These are phyloP conservation scores for Diutina neorugosa DNA, from an alignment of 1,139 yeast species.

Conservation along the genomic window DNA sequence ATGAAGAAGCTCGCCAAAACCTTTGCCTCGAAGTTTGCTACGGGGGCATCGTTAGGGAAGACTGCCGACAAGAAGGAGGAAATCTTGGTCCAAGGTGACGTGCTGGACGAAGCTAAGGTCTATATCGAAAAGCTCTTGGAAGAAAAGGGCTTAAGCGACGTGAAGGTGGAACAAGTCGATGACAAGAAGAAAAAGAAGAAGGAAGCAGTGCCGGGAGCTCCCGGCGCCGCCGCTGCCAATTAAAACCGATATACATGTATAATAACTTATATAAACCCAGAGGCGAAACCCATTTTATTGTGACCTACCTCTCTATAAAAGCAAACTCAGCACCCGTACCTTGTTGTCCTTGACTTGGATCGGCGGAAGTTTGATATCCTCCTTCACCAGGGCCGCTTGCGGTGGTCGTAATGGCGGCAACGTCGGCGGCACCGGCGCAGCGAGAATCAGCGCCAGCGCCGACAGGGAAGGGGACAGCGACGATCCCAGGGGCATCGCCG, in stretches of 20 bases:
- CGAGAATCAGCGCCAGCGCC: background rate
- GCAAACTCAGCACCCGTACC: constrained; percentile 1
- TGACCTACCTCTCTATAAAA: background rate
- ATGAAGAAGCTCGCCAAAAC: constrained; percentile 85
- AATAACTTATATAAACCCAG: too few relatives aligned
- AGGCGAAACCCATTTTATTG: too few relatives aligned
- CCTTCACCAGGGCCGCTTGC: background rate
- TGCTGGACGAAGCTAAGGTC: constrained; percentile 79
- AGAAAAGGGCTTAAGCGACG: constrained; percentile 73
- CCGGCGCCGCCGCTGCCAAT: background rate
- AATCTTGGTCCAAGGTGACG: constrained; percentile 89
- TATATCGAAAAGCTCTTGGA: constrained; percentile 60
- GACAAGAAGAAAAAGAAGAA: constrained; percentile 68
- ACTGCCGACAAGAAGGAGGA: constrained; percentile 89
- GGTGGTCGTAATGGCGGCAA: background rate
- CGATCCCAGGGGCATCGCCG: background rate
- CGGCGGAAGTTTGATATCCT: background rate
- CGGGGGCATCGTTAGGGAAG: constrained; percentile 93
- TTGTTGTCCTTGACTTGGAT: background rate
- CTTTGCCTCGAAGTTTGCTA: constrained; percentile 89
- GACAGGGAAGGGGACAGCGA: background rate
- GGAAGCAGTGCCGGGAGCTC: constrained; percentile 8
- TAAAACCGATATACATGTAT: background rate
- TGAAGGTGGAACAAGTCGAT: constrained; percentile 78
- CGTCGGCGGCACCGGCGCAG: background rate